Evolutionary conservation across 331 rosid genomes (phyloP), one percentile per base, ranked within the genome.

Genomic region (Malus hybrid): DNA sequence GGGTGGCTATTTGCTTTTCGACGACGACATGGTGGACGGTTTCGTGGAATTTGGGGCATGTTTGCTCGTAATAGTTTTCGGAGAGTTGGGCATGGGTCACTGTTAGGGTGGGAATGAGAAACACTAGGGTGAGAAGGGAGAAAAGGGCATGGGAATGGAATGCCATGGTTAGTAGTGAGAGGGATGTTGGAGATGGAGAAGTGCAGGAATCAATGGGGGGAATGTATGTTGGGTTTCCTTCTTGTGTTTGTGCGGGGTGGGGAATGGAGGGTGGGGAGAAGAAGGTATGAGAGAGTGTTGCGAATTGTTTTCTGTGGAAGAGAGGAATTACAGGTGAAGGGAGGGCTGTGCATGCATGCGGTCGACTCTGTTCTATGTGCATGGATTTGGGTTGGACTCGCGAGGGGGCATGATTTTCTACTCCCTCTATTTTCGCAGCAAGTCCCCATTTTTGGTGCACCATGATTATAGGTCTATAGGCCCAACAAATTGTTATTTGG

Each of bases 1-100:
- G 87, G 3, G 76, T 2, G 1, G 74, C 4, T 4, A 24, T 27
- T 54, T 74, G 76, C 19, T 83, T 86, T 6, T 73, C 65, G 2
- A 34, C 52, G 56, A 79, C 82, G 34, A 62, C 29, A n/a, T 33
- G 54, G 1, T 7, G 75, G 50, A 83, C 28, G 31, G 60, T 79
- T 0, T 81, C 72, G 12, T 36, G 5, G 79, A 86, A 85, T 54
- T 42, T 76, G 7, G 89, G 88, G 69, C 93, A 89, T 29, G 89
- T 20, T 77, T 85, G 79, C 6, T 81, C 52, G 80, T 85, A 83
- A 79, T 85, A 84, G 76, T 87, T 54, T 31, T 65, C 4, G 39
- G 70, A 66, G 76, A 85, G 87, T 8, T 65, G 34, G 34, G 19
- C 84, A 56, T 44, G 36, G 34, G 86, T 61, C 48, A 73, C 82